Evolutionary conservation across 257 asterid genomes (phyloP), one percentile per base, ranked within the genome.

Genomic region (Paraleonurus japonicus): DNA sequence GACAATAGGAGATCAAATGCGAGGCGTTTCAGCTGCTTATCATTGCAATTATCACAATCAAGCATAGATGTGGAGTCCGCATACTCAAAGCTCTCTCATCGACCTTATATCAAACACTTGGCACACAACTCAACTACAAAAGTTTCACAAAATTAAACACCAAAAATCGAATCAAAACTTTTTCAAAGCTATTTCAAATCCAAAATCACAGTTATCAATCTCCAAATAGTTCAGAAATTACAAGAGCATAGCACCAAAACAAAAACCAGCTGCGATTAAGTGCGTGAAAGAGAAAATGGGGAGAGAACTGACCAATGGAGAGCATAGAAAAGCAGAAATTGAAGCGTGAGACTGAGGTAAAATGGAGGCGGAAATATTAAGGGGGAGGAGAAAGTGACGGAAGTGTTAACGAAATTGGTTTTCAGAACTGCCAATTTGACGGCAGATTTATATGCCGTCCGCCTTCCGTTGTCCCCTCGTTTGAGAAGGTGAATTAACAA

Each of bases 291-390:
- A n/a, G 63, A 63, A 17, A 72, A 74, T 41, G 80, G 35, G 55
- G 62, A 50, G 75, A 61, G 23, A 19, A 62, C 79, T 74, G 3
- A 82, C 82, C 79, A 69, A 61, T 35, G 74, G 55, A 59, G 76
- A 60, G 79, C 24, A 69, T 53, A n/a, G 65, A 30, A 69, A 70
- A 67, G 75, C 61, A 17, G 47, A 54, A 58, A 57, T 10, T 20
- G 76, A 58, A 63, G 73, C 65, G 70, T 45, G 75, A 76, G 65
- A 74, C 62, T 61, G 78, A 61, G 67, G 62, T 60, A 43, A 22
- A 82, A 74, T 65, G 81, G 87, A 72, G 87, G 87, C 83, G 83
- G 84, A 80, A 75, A 61, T 70, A 69, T 50, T 76, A 24, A 76
- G 79, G 80, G 16, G 72, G 65, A 58, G 74, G 30, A 67, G 79